Base-by-base conservation (phyloP, 2,329 filamentous ascomycete genomes). In the Dactylellina cionopaga region DNA sequence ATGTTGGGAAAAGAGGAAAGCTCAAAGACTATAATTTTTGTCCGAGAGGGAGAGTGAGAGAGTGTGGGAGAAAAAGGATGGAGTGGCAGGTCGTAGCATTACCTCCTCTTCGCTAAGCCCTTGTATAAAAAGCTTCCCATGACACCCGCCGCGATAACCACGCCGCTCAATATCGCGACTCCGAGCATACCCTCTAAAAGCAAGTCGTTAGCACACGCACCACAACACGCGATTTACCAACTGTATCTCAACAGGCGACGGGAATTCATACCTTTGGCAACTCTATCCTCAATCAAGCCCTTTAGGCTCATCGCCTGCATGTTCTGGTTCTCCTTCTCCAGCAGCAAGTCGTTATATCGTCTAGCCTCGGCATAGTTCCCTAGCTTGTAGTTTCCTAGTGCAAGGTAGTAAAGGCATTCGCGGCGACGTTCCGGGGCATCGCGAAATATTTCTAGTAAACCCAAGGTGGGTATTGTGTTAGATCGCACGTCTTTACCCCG, bases 361-460 rank as follows among this genome's bases (percentile, higher is more conserved):
- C 94, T 86, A 71, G 94, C 94, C 80, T 99, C 95, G 73, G 89
- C 92, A 81, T 97, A 99, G 85, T 97, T 98, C 74, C 93, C 94
- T 47, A 99, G 88, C 84, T 98, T 98, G 87, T 94, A 98, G 85
- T 98, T 96, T 75, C 95, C 95, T 29, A 99, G 87, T 24, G 92
- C 95, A 59, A 99, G 89, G 82, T 99, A 99, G 85, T 97, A 99
- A 74, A 99, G 90, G 80, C 95, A 99, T 85, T 99, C 95, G 79
- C 95, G 90, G 79, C 95, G 90, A 77, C 95, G 91, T 81, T 98
- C 95, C 76, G 92, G 92, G 33, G 92, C 90, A 69, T 89, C 89
- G 80, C 94, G 92, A 85, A 98, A 99, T 82, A 99, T 99, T 77
- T 98, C 94, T 77, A 92, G 93, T 15, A 41, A 11, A 59, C 46